These are phyloP conservation scores for Pseudoturritis turrita DNA, from an alignment of 345 rosid genomes.

Conservation along the genomic window DNA sequence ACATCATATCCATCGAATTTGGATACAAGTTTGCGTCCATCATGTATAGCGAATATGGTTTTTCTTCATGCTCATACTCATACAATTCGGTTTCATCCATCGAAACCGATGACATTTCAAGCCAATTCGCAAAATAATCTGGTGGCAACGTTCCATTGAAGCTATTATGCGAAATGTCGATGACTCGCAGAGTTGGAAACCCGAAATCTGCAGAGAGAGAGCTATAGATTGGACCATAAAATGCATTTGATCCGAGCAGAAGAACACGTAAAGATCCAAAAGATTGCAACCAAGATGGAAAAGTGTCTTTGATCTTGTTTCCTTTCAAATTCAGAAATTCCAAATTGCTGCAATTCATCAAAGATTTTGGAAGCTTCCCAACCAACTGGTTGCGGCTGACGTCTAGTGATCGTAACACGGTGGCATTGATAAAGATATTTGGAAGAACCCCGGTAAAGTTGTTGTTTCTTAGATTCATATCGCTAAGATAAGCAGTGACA, in stretches of 20 bases:
- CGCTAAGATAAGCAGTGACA: not conserved
- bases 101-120: not conserved
- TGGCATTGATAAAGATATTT: not conserved
- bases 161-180: not conserved
- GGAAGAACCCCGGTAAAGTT: not conserved
- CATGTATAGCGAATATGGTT: too few relatives aligned
- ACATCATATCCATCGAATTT: not conserved
- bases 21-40: too few relatives aligned
- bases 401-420: not conserved
- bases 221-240: conserved; percentile 19
- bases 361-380: conserved; percentile 26
- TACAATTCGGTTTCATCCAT: not conserved
- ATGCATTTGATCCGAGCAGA: conserved; percentile 35
- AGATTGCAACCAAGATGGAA: conserved; percentile 5
- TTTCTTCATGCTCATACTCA: too few relatives aligned
- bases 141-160: not conserved
- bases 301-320: conserved; percentile 31
- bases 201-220: not conserved
- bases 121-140: not conserved
- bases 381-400: conserved; percentile 17
- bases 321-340: conserved; percentile 38
- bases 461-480: not conserved
- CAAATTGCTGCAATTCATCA: conserved; percentile 11
- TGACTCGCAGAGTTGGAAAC: conserved; percentile 9
- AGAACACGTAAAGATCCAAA: conserved; percentile 20